Percentiles rank a stretch among this genome's conserved stretches.
Conservation (phyloP, 345 rosid genomes). For the Diplotaxis tenuifolia region DNA sequence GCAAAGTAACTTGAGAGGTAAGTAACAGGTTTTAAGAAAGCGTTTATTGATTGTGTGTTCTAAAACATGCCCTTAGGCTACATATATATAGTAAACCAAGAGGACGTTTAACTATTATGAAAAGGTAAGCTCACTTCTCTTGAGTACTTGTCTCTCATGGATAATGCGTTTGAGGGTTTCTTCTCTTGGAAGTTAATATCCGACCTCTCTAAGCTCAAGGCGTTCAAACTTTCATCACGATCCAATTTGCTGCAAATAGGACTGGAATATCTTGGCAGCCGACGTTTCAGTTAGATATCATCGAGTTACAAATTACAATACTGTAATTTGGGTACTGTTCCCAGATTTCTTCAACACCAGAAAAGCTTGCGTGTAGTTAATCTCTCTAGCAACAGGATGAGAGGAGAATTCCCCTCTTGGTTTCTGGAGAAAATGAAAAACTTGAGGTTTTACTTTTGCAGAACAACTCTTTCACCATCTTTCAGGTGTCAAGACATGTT, state of each 20-base stretch:
- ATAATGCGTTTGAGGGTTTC: constrained; percentile 8
- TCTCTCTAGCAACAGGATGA: constrained; percentile 17
- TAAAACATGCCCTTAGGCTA: too few species aligned
- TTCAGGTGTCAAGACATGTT: not conserved
- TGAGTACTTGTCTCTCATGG: not conserved
- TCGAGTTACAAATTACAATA: not conserved
- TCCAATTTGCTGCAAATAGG: not conserved
- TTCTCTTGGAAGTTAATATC: not conserved
- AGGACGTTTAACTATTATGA: too few species aligned
- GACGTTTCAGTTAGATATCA: not conserved
- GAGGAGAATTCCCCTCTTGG: constrained; percentile 11
- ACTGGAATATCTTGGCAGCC: not conserved
- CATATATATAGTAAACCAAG: too few species aligned
- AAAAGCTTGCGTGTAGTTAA: constrained; percentile 2
- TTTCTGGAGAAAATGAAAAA: not conserved
- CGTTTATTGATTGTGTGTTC: too few species aligned
- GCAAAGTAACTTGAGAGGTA: too few species aligned
- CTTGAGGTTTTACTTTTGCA: not conserved
- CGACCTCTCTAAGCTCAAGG: constrained; percentile 14
- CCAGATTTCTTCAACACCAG: constrained; percentile 6
- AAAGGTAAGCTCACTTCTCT: not conserved
- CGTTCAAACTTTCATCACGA: constrained; percentile 2
- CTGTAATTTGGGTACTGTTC: not conserved
- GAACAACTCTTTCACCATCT: constrained; percentile 5
- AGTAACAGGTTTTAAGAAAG: too few species aligned